These are phyloP conservation scores for Polygonum aviculare DNA, from an alignment of 148 eudicot species.

Conservation along the genomic window DNA sequence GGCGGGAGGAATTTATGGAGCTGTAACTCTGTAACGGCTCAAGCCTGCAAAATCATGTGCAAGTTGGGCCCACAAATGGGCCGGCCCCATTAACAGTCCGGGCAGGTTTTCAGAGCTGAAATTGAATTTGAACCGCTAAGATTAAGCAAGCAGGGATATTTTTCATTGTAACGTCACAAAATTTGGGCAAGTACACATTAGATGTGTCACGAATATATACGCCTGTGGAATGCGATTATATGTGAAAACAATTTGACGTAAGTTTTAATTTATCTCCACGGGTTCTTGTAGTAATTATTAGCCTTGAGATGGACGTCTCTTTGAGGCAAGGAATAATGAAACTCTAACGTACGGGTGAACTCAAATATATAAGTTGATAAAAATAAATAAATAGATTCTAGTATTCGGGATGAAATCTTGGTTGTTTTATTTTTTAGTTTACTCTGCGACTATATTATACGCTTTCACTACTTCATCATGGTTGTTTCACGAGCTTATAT, in stretches of 20 bases:
- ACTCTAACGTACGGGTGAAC: background rate
- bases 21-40: background rate
- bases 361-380: background rate
- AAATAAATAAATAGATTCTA: background rate
- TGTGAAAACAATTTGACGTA: background rate
- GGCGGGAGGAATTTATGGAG: background rate
- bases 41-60: background rate
- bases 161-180: background rate
- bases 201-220: background rate
- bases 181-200: background rate
- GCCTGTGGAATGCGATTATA: background rate
- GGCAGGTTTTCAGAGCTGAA: background rate
- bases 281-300: background rate
- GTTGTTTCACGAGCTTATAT: too few species aligned
- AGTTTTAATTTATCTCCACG: background rate
- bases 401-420: too few species aligned
- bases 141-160: background rate
- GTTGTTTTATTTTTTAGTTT: too few species aligned
- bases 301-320: background rate
- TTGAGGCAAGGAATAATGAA: background rate
- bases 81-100: slow-evolving; percentile 2
- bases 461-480: too few species aligned
- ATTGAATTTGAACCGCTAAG: background rate
- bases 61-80: slow-evolving; percentile 3
- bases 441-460: too few species aligned